Evolutionary conservation across 805 yeast genomes (phyloP).

Genomic region (Sugiyamaella americana): DNA sequence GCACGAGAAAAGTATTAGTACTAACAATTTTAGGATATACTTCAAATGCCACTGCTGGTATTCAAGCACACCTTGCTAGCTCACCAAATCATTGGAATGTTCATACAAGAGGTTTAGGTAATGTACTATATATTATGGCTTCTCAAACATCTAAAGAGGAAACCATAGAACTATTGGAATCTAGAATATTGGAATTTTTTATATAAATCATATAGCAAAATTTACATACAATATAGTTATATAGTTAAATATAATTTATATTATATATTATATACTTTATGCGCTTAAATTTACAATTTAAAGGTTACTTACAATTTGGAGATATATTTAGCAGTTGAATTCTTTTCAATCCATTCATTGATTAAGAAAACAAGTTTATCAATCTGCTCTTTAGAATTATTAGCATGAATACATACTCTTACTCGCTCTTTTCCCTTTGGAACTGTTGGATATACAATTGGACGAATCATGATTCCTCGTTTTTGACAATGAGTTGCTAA

Average conservation of each 20-base stretch:
- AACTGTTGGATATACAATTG: conserved; percentile 25
- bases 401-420: conserved; percentile 22
- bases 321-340: background rate
- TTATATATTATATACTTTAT: too few relatives aligned
- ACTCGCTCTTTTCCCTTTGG: conserved; percentile 24
- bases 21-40: conserved; percentile 17
- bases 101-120: conserved; percentile 23
- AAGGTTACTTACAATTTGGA: background rate
- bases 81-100: conserved; percentile 18
- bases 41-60: conserved; percentile 15
- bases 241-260: too few relatives aligned
- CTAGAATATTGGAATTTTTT: conserved; percentile 1
- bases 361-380: conserved; percentile 12
- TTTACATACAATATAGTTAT: too few relatives aligned
- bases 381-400: conserved; percentile 15
- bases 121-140: conserved; percentile 24
- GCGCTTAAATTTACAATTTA: too few relatives aligned
- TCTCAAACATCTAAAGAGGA: conserved; percentile 7
- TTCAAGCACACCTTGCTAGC: conserved; percentile 9
- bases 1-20: background rate
- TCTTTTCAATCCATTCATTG: conserved; percentile 1
- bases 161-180: conserved; percentile 3
- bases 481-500: conserved; percentile 20
- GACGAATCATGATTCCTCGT: conserved; percentile 21
- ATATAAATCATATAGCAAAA: too few relatives aligned